phyloP scores from a whole-genome alignment of 805 yeast species.

The Wickerhamiella azymoides region DNA sequence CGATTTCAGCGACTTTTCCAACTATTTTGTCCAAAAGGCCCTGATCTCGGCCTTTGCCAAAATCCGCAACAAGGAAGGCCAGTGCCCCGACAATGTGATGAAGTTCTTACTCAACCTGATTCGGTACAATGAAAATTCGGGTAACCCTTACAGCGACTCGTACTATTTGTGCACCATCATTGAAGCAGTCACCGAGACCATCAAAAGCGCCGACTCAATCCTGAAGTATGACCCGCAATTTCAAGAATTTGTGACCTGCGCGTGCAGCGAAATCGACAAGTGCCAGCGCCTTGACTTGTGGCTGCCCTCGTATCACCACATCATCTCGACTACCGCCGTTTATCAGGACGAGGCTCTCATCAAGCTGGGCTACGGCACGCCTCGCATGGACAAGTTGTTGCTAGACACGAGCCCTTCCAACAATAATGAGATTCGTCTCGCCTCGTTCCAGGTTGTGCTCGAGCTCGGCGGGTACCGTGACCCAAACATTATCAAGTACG shows the following conservation, averaged over 20 bases:
- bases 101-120: conserved; percentile 54
- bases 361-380: conserved; percentile 36
- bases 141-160: conserved; percentile 62
- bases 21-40: conserved; percentile 54
- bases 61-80: conserved; percentile 49
- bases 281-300: conserved; percentile 69
- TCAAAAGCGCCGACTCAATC: conserved; percentile 15
- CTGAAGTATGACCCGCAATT: conserved; percentile 10
- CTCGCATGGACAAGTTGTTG: conserved; percentile 43
- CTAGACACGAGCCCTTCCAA: conserved; percentile 36
- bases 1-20: conserved; percentile 58
- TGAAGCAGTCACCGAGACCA: conserved; percentile 34
- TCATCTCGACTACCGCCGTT: conserved; percentile 43
- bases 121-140: conserved; percentile 74
- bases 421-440: conserved; percentile 40
- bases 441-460: conserved; percentile 59
- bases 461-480: conserved; percentile 67
- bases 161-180: conserved; percentile 50
- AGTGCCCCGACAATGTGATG: conserved; percentile 45
- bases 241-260: conserved; percentile 31
- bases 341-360: conserved; percentile 47
- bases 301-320: conserved; percentile 58
- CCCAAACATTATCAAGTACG: conserved; percentile 42
- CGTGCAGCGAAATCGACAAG: conserved; percentile 56
- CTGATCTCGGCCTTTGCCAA: conserved; percentile 49